These are phyloP conservation scores for Nicotiana otophora DNA, from an alignment of 257 asterid species.

Conservation along the genomic window DNA sequence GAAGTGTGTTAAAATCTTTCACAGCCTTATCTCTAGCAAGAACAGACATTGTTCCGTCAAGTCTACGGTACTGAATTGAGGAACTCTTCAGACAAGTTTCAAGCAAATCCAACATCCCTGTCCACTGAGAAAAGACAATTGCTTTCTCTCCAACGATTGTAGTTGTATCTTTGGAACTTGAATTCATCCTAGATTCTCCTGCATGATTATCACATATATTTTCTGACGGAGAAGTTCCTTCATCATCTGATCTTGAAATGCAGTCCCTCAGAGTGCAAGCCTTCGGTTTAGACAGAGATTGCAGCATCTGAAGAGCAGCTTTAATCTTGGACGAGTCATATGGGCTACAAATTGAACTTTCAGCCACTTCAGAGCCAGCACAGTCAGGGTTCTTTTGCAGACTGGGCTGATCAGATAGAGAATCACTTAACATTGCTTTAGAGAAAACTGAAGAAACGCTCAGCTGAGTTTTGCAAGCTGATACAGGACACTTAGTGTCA, in stretches of 20 bases:
- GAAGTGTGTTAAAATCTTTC: conserved; percentile 81
- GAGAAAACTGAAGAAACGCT: conserved; percentile 54
- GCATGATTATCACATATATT: conserved; percentile 19
- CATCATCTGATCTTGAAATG: conserved; percentile 24
- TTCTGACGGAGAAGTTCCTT: conserved; percentile 24
- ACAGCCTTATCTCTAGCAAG: conserved; percentile 91
- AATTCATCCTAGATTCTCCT: conserved; percentile 16
- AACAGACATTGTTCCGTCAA: conserved; percentile 93
- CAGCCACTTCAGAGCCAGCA: conserved; percentile 28
- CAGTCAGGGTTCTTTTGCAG: conserved; percentile 24
- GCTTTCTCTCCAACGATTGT: conserved; percentile 69
- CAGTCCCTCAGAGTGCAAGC: conserved; percentile 16
- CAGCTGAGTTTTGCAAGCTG: conserved; percentile 67
- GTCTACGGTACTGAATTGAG: conserved; percentile 79
- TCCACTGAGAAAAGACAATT: conserved; percentile 98
- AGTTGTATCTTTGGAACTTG: conserved; percentile 18
- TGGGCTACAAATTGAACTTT: conserved; percentile 32
- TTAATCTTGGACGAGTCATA: conserved; percentile 79
- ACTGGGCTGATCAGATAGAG: conserved; percentile 45
- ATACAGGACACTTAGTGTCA: conserved; percentile 69
- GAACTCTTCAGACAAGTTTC: conserved; percentile 64
- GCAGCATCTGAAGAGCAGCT: conserved; percentile 74
- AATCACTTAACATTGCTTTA: conserved; percentile 44
- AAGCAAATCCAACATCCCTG: conserved; percentile 94
- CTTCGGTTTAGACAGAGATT: conserved; percentile 44